phyloP scores from a whole-genome alignment of 495 filamentous ascomycete genomes.

The Lichenothelia convexa region DNA sequence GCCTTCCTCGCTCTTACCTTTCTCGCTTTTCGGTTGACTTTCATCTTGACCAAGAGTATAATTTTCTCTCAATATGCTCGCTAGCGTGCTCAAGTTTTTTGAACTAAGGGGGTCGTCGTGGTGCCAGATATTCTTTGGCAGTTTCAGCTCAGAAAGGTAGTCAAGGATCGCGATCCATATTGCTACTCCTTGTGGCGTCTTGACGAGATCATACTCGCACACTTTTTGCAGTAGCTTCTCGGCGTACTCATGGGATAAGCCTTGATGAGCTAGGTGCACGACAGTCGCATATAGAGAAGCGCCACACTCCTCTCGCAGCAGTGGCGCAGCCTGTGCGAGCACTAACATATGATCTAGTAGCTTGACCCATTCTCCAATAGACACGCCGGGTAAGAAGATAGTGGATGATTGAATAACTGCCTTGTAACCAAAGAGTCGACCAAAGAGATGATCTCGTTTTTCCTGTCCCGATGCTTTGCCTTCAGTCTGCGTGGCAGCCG shows the following conservation, averaged over 20 bases:
- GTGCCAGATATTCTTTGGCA: conserved; percentile 57
- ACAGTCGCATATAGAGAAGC: conserved; percentile 41
- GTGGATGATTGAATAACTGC: conserved; percentile 65
- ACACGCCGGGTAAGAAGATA: conserved; percentile 35
- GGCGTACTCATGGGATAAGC: conserved; percentile 28
- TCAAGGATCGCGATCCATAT: conserved; percentile 60
- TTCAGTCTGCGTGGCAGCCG: conserved; percentile 40
- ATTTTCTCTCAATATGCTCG: conserved; percentile 63
- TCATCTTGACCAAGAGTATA: too few species aligned
- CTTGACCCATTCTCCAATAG: conserved; percentile 37
- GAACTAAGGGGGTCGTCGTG: conserved; percentile 48
- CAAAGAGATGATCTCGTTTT: conserved; percentile 67
- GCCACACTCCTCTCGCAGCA: conserved; percentile 77
- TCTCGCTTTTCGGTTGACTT: too few species aligned
- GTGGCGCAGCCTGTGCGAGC: conserved; percentile 49
- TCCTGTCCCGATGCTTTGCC: conserved; percentile 56
- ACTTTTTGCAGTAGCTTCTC: conserved; percentile 44
- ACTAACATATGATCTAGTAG: conserved; percentile 40
- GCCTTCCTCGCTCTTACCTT: conserved; percentile 28
- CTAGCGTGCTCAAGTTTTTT: conserved; percentile 41
- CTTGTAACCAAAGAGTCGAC: conserved; percentile 70
- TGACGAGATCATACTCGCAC: conserved; percentile 41
- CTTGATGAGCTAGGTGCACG: conserved; percentile 23
- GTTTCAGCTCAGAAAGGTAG: conserved; percentile 40
- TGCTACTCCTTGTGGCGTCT: conserved; percentile 71